Evolutionary conservation across 2,329 filamentous ascomycete genomes (phyloP), one percentile per base, ranked within the genome.

Genomic region (Alternaria solani): DNA sequence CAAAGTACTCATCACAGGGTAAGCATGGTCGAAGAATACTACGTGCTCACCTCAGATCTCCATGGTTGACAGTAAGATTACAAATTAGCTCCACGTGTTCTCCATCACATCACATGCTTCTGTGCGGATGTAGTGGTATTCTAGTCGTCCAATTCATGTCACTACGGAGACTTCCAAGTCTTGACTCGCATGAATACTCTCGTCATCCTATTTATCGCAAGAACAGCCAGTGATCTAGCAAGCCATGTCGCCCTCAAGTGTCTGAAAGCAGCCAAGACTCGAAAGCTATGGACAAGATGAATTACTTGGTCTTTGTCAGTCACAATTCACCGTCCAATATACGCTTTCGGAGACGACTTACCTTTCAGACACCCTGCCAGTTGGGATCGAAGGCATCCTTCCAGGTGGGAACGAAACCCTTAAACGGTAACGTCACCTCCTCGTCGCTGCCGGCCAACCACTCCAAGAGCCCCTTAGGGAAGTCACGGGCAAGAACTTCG

Each of bases 41-140:
- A 39, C 1, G 1, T 41, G 18, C 11, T 23, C 9, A 6, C 18
- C 9, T 23, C 38, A 14, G 18, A 5, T 18, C 18, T 41, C 38
- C 7, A 20, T 9, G 1, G 5, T 11, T 2, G 4, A 23, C 0
- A 6, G 5, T 5, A 6, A 6, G 9, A 5, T 41, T 3, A 4
- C 0, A 39, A 14, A 20, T 6, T 3, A 39, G 38, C 8, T 9
- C 23, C 2, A 23, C 5, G 18, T 41, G 18, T 41, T 4, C 5
- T 23, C 23, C 38, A 23, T 12, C 5, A 41, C 0, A 23, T 23
- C 1, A 5, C 8, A 41, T 20, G 38, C 11, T 0, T 9, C 20
- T 9, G 11, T 9, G 18, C 18, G 6, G 18, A 11, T 7, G 8
- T 41, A 41, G 38, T 23, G 9, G 38, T 14, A 23, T 23, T 7